These are phyloP conservation scores for Mycena amicta DNA, from an alignment of 768 basidiomycete genomes.

Conservation along the genomic window DNA sequence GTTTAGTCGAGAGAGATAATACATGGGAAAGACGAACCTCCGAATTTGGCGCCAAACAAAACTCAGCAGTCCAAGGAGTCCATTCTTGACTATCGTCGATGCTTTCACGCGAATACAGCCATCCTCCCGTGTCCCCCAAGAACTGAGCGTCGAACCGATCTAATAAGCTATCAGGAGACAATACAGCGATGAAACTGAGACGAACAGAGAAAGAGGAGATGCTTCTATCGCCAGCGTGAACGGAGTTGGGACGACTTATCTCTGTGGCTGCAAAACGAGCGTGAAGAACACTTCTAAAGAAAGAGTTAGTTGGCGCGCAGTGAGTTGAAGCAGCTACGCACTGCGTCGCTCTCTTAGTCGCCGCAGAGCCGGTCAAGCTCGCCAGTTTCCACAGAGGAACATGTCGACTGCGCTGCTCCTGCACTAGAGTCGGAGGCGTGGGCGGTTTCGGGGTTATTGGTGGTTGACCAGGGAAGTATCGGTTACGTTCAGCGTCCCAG, in stretches of 20 bases:
- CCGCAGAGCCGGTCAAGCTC: not conserved
- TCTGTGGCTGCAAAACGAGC: slow-evolving; percentile 3
- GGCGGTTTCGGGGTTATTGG: not conserved
- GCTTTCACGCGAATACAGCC: slow-evolving; percentile 5
- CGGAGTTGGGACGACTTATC: not conserved
- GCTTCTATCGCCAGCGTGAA: not conserved
- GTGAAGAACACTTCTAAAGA: not conserved
- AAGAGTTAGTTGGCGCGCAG: too few relatives aligned
- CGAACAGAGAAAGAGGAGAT: not conserved
- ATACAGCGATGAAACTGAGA: slow-evolving; percentile 1
- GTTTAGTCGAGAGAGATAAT: not conserved
- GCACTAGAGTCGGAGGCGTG: not conserved
- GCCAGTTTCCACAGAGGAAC: not conserved
- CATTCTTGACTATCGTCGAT: not conserved
- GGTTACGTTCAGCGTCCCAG: slow-evolving; percentile 15
- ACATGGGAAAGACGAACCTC: not conserved
- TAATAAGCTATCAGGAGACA: not conserved
- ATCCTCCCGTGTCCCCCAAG: slow-evolving; percentile 13
- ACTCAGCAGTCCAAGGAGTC: slow-evolving; percentile 10
- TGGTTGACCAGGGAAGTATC: slow-evolving; percentile 17
- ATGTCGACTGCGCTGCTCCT: too few relatives aligned
- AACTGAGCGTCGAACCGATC: slow-evolving; percentile 4
- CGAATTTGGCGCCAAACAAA: slow-evolving; percentile 4
- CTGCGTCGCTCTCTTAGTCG: too few relatives aligned
- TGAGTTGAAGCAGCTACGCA: too few relatives aligned